Percentiles rank a stretch among this genome's conserved stretches.
Conservation (phyloP, 495 filamentous ascomycete species). For the Trichoderma asperelloides region DNA sequence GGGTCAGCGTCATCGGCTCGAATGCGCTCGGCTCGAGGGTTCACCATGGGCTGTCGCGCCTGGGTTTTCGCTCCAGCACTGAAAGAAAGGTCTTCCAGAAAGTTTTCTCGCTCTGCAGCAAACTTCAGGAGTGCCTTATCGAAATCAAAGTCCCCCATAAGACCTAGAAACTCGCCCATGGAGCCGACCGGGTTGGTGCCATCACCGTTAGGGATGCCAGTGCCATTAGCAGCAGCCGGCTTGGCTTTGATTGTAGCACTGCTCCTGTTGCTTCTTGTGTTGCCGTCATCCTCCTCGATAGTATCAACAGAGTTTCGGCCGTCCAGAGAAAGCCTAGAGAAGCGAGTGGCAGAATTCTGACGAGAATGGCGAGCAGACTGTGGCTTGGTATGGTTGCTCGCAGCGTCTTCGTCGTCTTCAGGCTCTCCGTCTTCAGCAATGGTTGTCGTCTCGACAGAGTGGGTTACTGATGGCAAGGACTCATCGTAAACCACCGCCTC, state of each 20-base stretch:
- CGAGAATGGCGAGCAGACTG: constrained; percentile 51
- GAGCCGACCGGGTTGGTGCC: constrained; percentile 16
- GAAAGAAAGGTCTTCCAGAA: constrained; percentile 85
- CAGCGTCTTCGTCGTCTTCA: constrained; percentile 39
- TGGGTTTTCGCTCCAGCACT: constrained; percentile 74
- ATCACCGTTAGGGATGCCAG: constrained; percentile 9
- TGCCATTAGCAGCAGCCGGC: constrained; percentile 29
- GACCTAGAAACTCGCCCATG: constrained; percentile 13
- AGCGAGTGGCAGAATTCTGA: constrained; percentile 56
- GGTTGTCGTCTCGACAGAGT: constrained; percentile 52
- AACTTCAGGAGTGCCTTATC: constrained; percentile 89
- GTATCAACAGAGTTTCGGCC: constrained; percentile 52
- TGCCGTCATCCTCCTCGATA: constrained; percentile 51
- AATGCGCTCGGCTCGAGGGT: constrained; percentile 72
- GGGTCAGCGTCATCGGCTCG: constrained; percentile 61
- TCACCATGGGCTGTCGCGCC: constrained; percentile 57
- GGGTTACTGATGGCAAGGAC: constrained; percentile 20
- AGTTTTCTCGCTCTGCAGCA: constrained; percentile 84
- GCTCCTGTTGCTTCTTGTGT: constrained; percentile 75
- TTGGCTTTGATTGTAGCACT: constrained; percentile 64
- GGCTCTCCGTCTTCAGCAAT: constrained; percentile 75
- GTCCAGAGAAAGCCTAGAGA: constrained; percentile 53
- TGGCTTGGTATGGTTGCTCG: constrained; percentile 32
- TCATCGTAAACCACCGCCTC: constrained; percentile 61
- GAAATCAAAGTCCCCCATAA: constrained; percentile 66